Evolutionary conservation across 345 rosid species (phyloP), one percentile per base, ranked within the genome.

Genomic region (Moringa oleifera): DNA sequence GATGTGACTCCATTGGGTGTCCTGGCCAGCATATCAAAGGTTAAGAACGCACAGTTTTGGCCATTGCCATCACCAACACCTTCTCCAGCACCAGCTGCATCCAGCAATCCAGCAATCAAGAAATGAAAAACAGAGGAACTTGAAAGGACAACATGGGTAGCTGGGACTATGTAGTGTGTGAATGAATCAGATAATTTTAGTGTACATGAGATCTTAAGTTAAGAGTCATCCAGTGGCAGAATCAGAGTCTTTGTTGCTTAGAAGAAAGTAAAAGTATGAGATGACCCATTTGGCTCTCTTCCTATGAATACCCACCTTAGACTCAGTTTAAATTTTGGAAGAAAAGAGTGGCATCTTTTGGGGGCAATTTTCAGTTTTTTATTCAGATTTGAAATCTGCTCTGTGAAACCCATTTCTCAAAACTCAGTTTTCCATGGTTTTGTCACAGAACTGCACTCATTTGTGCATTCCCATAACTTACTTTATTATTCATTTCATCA

Each of bases 31-130:
- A 80, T 94, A 20, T 90, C 97, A 37, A 90, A 88, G 81, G 95
- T 94, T 20, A 94, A 90, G 76, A 90, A 63, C 61, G 97, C 97
- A 7, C 95, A 90, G 59, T 78, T 90, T 45, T 94, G 96, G 99
- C 74, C 92, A 7, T 18, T 59, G 1, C 18, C 63, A 18, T 9
- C 66, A 53, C 36, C 83, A 9, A 16, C 66, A 50, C 46, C 37
- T 36, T 18, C 47, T 57, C 77, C 20, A n/a, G n/a, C n/a, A n/a
- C n/a, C n/a, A n/a, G n/a, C n/a, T n/a, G n/a, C n/a, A n/a, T n/a
- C n/a, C n/a, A 20, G 45, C 58, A 58, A 66, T 18, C 51, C 25
- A 22, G 61, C 55, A 50, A 20, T 21, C 65, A 65, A 56, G 51
- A 73, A 62, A 53, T 67, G 41, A 28, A n/a, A n/a, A n/a, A n/a